Evolutionary conservation across 2,329 filamentous ascomycete genomes (phyloP).

Genomic region (Mycosphaerella sp.): DNA sequence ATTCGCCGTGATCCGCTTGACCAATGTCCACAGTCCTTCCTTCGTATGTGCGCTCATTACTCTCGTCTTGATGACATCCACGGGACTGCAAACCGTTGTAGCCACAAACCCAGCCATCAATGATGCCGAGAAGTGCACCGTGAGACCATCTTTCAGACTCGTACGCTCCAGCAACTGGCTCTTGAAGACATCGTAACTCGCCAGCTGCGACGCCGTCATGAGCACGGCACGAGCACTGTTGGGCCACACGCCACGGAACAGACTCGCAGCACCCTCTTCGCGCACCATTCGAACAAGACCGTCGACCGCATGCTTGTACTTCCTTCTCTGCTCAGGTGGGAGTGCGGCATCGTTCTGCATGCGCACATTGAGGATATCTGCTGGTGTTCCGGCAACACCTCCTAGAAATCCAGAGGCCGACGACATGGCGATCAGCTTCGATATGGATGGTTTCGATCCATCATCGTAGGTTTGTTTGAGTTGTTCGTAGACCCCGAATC

Average conservation of each 20-base stretch:
- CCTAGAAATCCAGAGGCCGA: constrained; percentile 79
- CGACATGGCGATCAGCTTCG: constrained; percentile 70
- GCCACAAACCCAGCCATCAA: constrained; percentile 76
- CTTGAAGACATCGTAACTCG: constrained; percentile 81
- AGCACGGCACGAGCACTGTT: constrained; percentile 76
- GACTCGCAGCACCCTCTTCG: constrained; percentile 66
- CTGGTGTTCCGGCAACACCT: constrained; percentile 85
- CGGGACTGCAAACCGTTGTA: constrained; percentile 75
- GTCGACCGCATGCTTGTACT: constrained; percentile 84
- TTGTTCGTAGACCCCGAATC: constrained; percentile 94
- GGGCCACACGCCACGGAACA: constrained; percentile 81
- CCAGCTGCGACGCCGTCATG: constrained; percentile 81
- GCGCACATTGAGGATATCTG: constrained; percentile 93
- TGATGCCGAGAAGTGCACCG: constrained; percentile 71
- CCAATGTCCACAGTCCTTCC: constrained; percentile 50
- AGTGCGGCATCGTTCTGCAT: constrained; percentile 93
- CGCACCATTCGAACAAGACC: constrained; percentile 81
- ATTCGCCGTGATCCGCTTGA: constrained; percentile 60
- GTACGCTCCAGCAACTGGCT: constrained; percentile 59
- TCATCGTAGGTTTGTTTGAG: constrained; percentile 66
- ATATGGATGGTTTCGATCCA: constrained; percentile 56
- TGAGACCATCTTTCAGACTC: constrained; percentile 60
- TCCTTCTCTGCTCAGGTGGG: constrained; percentile 64
- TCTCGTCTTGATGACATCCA: constrained; percentile 84
- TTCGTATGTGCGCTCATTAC: constrained; percentile 65